A percentile compares a stretch with the other conserved stretches of the same genome.
phyloP scores from a whole-genome alignment of 73 alveolate species.

The Breviolum minutum region DNA sequence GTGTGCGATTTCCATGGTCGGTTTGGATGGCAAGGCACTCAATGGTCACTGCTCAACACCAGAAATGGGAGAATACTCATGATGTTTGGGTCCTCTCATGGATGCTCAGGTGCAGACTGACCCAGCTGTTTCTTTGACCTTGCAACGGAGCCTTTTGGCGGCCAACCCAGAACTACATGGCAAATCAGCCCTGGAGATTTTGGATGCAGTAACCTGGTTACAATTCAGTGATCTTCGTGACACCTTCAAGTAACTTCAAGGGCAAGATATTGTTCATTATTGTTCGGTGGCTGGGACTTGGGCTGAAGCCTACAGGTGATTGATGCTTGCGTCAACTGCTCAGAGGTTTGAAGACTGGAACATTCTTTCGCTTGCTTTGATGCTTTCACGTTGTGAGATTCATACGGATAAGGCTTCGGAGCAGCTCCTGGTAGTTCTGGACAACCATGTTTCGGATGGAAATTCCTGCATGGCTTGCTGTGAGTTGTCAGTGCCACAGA shows the following conservation, averaged over 20 bases:
- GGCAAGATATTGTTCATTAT: background rate
- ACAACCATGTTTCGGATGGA: slow-evolving; percentile 85
- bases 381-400: no score
- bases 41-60: background rate
- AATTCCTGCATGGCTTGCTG: background rate
- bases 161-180: slow-evolving; percentile 74
- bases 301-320: background rate
- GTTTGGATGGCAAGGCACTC: slow-evolving; percentile 69
- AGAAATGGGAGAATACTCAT: background rate
- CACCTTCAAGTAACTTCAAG: background rate
- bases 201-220: slow-evolving; percentile 47
- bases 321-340: slow-evolving; percentile 39
- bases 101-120: slow-evolving; percentile 20
- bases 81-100: background rate
- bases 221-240: background rate
- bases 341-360: background rate
- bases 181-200: slow-evolving; percentile 24
- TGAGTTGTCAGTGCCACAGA: background rate
- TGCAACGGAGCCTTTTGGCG: slow-evolving; percentile 1
- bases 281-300: no score
- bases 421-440: slow-evolving; percentile 66
- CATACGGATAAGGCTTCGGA: slow-evolving; percentile 11
- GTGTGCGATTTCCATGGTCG: slow-evolving; percentile 92
- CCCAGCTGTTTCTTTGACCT: background rate
- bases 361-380: no score